Evolutionary conservation across 2,329 filamentous ascomycete species (phyloP), one percentile per base, ranked within the genome.

Genomic region (Fusarium anguioides): DNA sequence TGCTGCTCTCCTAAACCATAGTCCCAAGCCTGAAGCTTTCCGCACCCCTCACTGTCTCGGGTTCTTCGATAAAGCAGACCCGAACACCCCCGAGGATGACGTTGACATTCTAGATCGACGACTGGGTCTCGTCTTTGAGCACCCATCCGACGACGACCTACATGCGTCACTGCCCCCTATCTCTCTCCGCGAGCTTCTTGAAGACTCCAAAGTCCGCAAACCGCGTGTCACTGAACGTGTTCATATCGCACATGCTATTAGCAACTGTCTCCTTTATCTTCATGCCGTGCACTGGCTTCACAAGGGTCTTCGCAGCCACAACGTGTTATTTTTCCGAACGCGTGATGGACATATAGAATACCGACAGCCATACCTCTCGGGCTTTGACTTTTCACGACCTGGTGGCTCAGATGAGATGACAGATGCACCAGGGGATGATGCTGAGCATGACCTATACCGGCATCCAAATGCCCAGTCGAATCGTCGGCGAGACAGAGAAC

Each of bases 261-360:
- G 83, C 56, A 83, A 84, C 68, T 86, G 82, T 18, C 72, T 88
- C 5, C 75, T 87, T 44, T 85, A 86, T 54, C 78, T 87, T 0
- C 85, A 87, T 68, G 80, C 83, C 4, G 83, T 86, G 2, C 81
- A 85, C 60, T 87, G 84, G 85, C 78, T 87, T 8, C 85, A 87
- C 76, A 87, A 88, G 67, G 84, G 84, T n/a, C 77, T 87, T 7
- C 81, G 84, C 14, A 82, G 81, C 57, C 77, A 83, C 53, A 87
- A 85, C 68, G 78, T 87, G 27, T 71, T 87, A 12, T 86, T 87
- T 72, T 86, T 85, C 70, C 75, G 75, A 29, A 63, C 69, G 26
- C 57, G 57, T 26, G 42, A 58, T 21, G 75, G 73, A 60, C 52
- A 62, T 21, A 75, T 82, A 39, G 76, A 81, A 57, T 81, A 79